Evolutionary conservation across 75 land plant species (phyloP).

Genomic region (Picea glauca): DNA sequence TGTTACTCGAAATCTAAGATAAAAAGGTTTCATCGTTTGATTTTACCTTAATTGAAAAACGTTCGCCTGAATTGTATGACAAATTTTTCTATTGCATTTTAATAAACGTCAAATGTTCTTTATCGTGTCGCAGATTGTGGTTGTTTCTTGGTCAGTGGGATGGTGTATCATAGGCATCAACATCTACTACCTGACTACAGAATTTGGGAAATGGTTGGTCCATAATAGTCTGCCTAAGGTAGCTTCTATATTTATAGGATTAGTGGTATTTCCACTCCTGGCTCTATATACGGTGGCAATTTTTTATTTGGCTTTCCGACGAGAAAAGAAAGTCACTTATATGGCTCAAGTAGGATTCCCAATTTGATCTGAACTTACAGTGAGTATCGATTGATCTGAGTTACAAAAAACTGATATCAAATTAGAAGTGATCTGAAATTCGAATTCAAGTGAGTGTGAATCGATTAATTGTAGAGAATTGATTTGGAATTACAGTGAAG

Average conservation of each 20-base stretch:
- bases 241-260: slow-evolving; percentile 8
- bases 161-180: slow-evolving; percentile 6
- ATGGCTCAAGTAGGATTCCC: not conserved
- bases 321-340: not conserved
- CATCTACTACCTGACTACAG: slow-evolving; percentile 11
- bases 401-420: too few species aligned
- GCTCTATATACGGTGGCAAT: not conserved
- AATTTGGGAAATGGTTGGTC: slow-evolving; percentile 12
- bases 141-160: slow-evolving; percentile 12
- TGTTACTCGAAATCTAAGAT: too few species aligned
- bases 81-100: too few species aligned
- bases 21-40: too few species aligned
- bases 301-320: slow-evolving; percentile 11
- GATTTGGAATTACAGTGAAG: too few species aligned
- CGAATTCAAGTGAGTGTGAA: too few species aligned
- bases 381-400: too few species aligned
- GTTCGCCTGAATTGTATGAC: too few species aligned
- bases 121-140: slow-evolving; percentile 10
- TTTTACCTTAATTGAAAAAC: too few species aligned
- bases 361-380: too few species aligned
- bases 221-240: slow-evolving; percentile 14
- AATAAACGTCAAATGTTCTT: not conserved
- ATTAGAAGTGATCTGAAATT: too few species aligned
- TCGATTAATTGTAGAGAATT: too few species aligned
- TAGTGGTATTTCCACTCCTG: slow-evolving; percentile 8